Evolutionary conservation across 805 yeast genomes (phyloP), one percentile per base, ranked within the genome.

Genomic region (Wickerhamiella shivajii): DNA sequence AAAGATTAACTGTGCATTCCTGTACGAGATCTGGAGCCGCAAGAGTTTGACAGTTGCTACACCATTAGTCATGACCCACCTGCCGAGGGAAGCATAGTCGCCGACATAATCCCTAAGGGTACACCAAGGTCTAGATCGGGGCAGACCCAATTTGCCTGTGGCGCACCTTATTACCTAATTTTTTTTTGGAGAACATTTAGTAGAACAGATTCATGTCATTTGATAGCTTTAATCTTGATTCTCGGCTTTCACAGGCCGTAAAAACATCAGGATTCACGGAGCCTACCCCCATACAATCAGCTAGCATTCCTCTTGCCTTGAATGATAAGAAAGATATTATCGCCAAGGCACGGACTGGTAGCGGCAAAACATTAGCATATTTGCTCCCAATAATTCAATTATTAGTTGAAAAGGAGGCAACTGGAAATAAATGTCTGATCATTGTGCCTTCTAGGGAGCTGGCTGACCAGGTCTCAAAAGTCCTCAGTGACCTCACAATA

Each of bases 281-380:
- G 50, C 97, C 98, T 7, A 90, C 97, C 1, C 65, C 83, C 37
- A 77, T 90, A 35, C 98, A 90, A 58, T 69, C 92, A 6, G 75
- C 74, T 50, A 78, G 94, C n/a, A 81, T 90, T 39, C 94, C 93
- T 27, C 60, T 90, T 31, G 95, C 98, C 1, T 58, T 90, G 34
- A 78, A 81, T 43, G 90, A 87, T 44, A 79, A 77, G 51, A 76
- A 84, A 59, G 96, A 87, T 53, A 77, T 87, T 42, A 77, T 87
- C 29, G 96, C 96, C 24, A 75, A 79, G 51, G 95, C 97, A 5
- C 73, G 81, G 17, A 87, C 98, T 0, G 98, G 98, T 3, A 78
- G 94, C 6, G 97, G 97, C 43, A 87, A 87, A 56, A 87, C 97
- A 0, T 79, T 81, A 8, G 93, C 96, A 1, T 87, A 87, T 52